Evolutionary conservation across 768 basidiomycete genomes (phyloP), one percentile per base, ranked within the genome.

Genomic region (Clitopilus hobsonii): DNA sequence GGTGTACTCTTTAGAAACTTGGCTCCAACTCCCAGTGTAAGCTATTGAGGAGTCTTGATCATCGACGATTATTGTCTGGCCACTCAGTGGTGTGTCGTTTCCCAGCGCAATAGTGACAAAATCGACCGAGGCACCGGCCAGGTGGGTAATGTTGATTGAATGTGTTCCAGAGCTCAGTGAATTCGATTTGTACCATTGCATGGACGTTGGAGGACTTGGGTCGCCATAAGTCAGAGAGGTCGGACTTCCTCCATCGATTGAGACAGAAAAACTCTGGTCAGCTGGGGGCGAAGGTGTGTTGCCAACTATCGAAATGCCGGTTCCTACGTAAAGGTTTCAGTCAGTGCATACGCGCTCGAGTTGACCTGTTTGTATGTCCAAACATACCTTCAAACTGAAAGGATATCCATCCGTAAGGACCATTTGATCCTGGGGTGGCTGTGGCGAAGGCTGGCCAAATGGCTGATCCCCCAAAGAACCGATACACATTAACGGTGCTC

Each of bases 121-220:
- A 36, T 66, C 67, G 2, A 68, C 20, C 13, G 60, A 60, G 6
- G 61, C 57, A 1, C 63, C 64, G 16, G 60, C 64, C n/a, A 66
- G 41, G 45, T 48, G 52, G 6, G 54, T 57, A 22, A 68, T 51
- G 11, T 20, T 48, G 20, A 68, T 54, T 5, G 52, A 61, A 53
- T 68, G 67, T 2, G 14, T 49, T 14, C 58, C 61, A 7, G 66
- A 64, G 2, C 52, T 8, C 2, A 68, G 51, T 2, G 38, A 20
- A 0, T 65, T 63, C 2, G 67, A 63, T 27, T 61, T 56, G 41
- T 65, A 66, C 65, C 63, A 68, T 32, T 69, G 54, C 63, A 57
- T 23, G 11, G 61, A 61, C 0, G 58, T 53, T 13, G 53, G 63
- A 5, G 62, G 65, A 6, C 48, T 27, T 7, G 54, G 28, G 25